A percentile compares a stretch with the other conserved stretches of the same genome.
Conservation (phyloP, 139 green algal species). For the Gonium pectorale region DNA sequence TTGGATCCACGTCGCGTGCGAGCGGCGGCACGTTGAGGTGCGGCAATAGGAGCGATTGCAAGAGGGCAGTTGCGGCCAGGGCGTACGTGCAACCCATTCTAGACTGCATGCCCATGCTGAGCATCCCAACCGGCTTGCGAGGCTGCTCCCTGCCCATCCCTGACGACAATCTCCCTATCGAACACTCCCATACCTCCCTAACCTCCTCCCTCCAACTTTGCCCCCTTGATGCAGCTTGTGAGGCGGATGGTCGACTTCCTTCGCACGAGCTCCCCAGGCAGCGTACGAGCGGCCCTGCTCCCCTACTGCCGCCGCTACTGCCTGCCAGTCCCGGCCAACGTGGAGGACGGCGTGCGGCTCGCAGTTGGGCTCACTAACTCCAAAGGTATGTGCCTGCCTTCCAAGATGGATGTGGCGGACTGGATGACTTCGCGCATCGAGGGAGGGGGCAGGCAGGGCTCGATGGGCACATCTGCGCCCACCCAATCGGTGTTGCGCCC, state of each 20-base stretch:
- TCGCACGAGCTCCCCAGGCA: not conserved
- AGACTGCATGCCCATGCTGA: not conserved
- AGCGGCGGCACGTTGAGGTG: not conserved
- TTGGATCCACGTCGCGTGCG: not conserved
- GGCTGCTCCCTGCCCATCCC: not conserved
- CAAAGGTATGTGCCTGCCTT: not conserved
- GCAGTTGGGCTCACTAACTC: conserved; percentile 6
- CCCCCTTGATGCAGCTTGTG: not conserved
- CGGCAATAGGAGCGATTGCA: not conserved
- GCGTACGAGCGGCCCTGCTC: not conserved
- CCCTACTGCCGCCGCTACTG: conserved; percentile 4
- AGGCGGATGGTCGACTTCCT: not conserved
- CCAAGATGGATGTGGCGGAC: not conserved
- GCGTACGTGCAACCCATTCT: not conserved
- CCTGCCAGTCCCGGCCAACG: not conserved
- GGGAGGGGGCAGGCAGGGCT: not conserved
- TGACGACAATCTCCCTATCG: not conserved
- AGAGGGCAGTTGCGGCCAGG: not conserved
- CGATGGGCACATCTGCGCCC: not conserved
- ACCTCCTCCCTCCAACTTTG: not conserved
- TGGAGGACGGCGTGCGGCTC: not conserved
- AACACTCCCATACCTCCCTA: not conserved
- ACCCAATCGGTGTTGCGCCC: not conserved
- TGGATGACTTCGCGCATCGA: not conserved
- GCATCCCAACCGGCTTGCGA: not conserved